Evolutionary conservation across 768 basidiomycete species (phyloP).

Genomic region (Dioszegia aurantiaca): DNA sequence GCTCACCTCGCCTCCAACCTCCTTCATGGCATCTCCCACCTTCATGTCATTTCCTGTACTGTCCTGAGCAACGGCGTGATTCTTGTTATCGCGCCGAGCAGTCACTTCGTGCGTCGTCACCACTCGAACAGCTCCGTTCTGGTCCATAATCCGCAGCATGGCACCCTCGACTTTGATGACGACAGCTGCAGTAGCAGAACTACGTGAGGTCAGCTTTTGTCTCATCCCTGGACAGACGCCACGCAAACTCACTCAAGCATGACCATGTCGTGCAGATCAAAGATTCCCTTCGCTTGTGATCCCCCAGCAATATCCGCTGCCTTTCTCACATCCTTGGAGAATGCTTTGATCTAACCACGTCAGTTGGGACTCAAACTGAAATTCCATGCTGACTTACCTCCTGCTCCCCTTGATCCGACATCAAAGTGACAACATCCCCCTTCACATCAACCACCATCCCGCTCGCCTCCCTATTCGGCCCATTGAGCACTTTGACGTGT

Average conservation of each 20-base stretch:
- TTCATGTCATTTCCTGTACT: conserved; percentile 81
- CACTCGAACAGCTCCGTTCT: conserved; percentile 80
- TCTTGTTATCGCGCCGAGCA: conserved; percentile 75
- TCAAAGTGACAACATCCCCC: conserved; percentile 80
- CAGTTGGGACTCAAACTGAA: conserved; percentile 15
- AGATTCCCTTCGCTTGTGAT: conserved; percentile 77
- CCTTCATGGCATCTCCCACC: conserved; percentile 86
- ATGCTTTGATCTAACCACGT: conserved; percentile 77
- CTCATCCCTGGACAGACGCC: background rate
- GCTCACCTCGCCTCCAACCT: conserved; percentile 79
- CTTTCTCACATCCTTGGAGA: conserved; percentile 93
- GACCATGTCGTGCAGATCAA: conserved; percentile 92
- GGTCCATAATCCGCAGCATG: conserved; percentile 92
- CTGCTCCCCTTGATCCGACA: conserved; percentile 95
- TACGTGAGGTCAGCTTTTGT: conserved; percentile 48
- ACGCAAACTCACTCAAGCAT: conserved; percentile 77
- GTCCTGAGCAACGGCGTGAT: conserved; percentile 81
- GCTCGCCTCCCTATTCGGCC: conserved; percentile 90
- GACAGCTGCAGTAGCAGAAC: conserved; percentile 88
- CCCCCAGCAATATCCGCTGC: conserved; percentile 95
- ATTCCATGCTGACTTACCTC: too few relatives aligned
- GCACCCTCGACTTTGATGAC: conserved; percentile 97
- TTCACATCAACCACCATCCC: conserved; percentile 90
- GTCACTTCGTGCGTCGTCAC: conserved; percentile 94
- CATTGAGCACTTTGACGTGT: conserved; percentile 97